phyloP scores from a whole-genome alignment of 257 asterid genomes.

The Nicotiana noctiflora region DNA sequence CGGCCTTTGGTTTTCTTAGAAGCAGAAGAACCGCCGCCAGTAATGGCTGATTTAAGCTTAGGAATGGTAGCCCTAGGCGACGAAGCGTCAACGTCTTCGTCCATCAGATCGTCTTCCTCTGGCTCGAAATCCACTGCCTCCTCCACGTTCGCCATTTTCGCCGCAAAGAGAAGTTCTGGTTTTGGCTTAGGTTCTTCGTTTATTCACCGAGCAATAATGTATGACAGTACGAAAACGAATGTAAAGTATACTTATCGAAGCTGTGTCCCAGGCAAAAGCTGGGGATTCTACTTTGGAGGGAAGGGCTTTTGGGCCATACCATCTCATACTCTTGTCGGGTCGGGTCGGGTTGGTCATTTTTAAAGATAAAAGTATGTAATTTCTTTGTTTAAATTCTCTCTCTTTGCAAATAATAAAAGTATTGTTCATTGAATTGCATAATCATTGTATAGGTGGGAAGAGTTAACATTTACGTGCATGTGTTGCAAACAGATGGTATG shows the following conservation, averaged over 20 bases:
- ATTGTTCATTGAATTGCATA: too few species aligned
- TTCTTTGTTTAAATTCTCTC: too few species aligned
- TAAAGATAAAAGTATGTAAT: too few species aligned
- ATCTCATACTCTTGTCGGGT: not conserved
- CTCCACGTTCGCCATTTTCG: slow-evolving; percentile 73
- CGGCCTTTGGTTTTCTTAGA: slow-evolving; percentile 95
- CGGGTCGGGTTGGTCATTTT: not conserved
- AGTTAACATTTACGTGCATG: too few species aligned
- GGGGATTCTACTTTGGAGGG: not conserved
- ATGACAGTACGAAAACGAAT: not conserved
- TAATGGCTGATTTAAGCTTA: slow-evolving; percentile 76
- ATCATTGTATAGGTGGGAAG: too few species aligned
- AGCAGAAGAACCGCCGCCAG: slow-evolving; percentile 56
- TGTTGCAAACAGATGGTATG: too few species aligned
- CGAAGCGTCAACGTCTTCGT: slow-evolving; percentile 60
- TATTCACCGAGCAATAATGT: not conserved
- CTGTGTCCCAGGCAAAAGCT: not conserved
- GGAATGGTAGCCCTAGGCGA: slow-evolving; percentile 48
- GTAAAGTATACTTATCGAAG: not conserved
- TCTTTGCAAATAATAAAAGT: too few species aligned
- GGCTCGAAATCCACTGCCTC: slow-evolving; percentile 92
- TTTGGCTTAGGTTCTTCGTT: not conserved
- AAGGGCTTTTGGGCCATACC: not conserved
- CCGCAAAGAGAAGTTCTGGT: not conserved
- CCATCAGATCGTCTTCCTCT: slow-evolving; percentile 98